phyloP scores from a whole-genome alignment of 768 basidiomycete genomes.

The Lactifluus subvellereus region DNA sequence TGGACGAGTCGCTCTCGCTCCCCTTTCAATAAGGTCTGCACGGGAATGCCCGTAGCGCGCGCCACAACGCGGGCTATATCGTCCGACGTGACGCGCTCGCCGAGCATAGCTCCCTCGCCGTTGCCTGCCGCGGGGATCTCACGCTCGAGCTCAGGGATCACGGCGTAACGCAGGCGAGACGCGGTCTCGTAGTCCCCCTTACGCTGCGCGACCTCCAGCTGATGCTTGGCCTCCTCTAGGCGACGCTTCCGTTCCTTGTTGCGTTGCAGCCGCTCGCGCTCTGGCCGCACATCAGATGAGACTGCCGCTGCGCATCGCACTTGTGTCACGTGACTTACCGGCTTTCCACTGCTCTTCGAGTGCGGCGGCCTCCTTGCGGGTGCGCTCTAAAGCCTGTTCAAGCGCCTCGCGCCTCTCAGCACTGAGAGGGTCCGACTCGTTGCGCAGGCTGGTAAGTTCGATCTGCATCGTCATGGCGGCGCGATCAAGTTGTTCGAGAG shows the following conservation, averaged over 20 bases:
- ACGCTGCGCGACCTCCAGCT: constrained; percentile 83
- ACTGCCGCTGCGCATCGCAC: not conserved
- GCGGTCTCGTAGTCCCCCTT: constrained; percentile 84
- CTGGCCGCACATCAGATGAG: constrained; percentile 32
- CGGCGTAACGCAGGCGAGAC: constrained; percentile 74
- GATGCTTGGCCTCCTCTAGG: constrained; percentile 77
- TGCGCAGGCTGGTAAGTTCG: constrained; percentile 84
- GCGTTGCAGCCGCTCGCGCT: constrained; percentile 60
- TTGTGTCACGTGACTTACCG: constrained; percentile 36
- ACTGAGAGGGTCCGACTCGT: constrained; percentile 80
- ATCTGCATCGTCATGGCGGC: constrained; percentile 85
- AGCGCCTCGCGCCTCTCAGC: constrained; percentile 65
- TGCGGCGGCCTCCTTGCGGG: constrained; percentile 55
- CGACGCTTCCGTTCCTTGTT: constrained; percentile 58
- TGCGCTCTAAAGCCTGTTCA: constrained; percentile 54
- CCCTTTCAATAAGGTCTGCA: constrained; percentile 81
- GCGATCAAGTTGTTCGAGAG: constrained; percentile 74
- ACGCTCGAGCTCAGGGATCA: constrained; percentile 73
- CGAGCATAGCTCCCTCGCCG: constrained; percentile 61
- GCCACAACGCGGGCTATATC: constrained; percentile 88
- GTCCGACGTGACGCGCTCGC: constrained; percentile 82
- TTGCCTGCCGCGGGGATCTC: constrained; percentile 53
- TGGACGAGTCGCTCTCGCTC: constrained; percentile 87
- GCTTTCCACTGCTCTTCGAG: constrained; percentile 69
- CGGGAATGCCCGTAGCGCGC: constrained; percentile 85